Conservation (phyloP, 2,329 filamentous ascomycete species). For the Alternaria conjuncta region DNA sequence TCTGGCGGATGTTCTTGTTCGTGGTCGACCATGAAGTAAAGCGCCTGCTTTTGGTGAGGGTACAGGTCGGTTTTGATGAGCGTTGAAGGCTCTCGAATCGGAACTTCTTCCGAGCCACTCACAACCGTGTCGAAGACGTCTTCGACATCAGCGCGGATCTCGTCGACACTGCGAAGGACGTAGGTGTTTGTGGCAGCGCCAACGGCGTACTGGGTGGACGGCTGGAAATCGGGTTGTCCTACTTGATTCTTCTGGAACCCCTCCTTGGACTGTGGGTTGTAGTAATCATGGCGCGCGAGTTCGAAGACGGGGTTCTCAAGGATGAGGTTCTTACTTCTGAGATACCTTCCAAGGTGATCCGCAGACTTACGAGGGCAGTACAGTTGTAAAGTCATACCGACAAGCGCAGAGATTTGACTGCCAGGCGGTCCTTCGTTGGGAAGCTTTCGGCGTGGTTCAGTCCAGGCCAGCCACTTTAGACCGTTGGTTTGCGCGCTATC, state of each 20-base stretch:
- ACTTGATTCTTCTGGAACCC: slow-evolving; percentile 22
- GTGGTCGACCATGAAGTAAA: slow-evolving; percentile 83
- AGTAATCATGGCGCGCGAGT: slow-evolving; percentile 71
- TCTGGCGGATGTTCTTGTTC: slow-evolving; percentile 71
- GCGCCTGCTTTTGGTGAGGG: slow-evolving; percentile 86
- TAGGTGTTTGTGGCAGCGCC: slow-evolving; percentile 19
- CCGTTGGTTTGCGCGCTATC: slow-evolving; percentile 66
- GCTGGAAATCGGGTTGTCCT: slow-evolving; percentile 20
- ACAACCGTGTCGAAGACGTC: slow-evolving; percentile 86
- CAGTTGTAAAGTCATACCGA: slow-evolving; percentile 72
- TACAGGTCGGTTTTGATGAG: slow-evolving; percentile 73
- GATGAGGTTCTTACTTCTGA: slow-evolving; percentile 71
- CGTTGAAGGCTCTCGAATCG: slow-evolving; percentile 70
- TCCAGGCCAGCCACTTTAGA: slow-evolving; percentile 74
- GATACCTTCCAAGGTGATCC: slow-evolving; percentile 68
- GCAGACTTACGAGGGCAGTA: slow-evolving; percentile 76
- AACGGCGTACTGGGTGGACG: slow-evolving; percentile 10
- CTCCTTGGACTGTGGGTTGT: slow-evolving; percentile 71
- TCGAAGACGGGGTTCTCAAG: slow-evolving; percentile 68
- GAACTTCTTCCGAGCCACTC: slow-evolving; percentile 72
- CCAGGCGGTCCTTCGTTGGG: slow-evolving; percentile 60
- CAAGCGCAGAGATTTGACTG: slow-evolving; percentile 27
- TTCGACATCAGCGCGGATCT: slow-evolving; percentile 83
- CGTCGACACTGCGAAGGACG: slow-evolving; percentile 64
- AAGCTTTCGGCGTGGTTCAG: slow-evolving; percentile 69